Conservation (phyloP, 2,329 filamentous ascomycete species). For the Didymella glomerata region DNA sequence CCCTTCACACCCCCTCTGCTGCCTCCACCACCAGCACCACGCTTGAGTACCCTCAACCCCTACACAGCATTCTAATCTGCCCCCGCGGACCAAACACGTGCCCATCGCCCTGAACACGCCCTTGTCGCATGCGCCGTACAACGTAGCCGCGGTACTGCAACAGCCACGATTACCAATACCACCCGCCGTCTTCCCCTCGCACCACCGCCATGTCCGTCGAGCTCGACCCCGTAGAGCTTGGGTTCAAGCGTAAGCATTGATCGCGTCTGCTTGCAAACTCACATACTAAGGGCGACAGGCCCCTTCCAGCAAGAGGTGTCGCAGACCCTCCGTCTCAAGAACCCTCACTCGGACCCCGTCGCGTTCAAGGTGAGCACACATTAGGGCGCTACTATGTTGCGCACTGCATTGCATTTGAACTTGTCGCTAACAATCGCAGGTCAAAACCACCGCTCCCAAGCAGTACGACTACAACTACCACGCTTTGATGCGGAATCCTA, state of each 20-base stretch:
- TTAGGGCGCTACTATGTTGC: background rate
- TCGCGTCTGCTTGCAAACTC: background rate
- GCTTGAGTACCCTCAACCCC: conserved; percentile 4
- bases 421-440: conserved; percentile 61
- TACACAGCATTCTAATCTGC: conserved; percentile 8
- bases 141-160: conserved; percentile 13
- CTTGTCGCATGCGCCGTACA: conserved; percentile 15
- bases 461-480: conserved; percentile 71
- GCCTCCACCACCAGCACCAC: conserved; percentile 14
- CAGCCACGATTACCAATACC: conserved; percentile 44
- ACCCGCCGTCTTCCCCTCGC: conserved; percentile 27
- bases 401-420: background rate
- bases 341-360: conserved; percentile 65
- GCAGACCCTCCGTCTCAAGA: conserved; percentile 67
- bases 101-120: conserved; percentile 6
- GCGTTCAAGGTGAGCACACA: conserved; percentile 68
- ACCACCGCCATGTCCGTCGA: conserved; percentile 84
- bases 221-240: conserved; percentile 88
- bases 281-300: conserved; percentile 54
- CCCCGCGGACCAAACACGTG: conserved; percentile 19
- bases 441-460: conserved; percentile 98
- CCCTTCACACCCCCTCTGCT: conserved; percentile 15
- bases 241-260: conserved; percentile 79
- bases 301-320: conserved; percentile 72
- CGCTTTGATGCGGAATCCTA: conserved; percentile 20